These are phyloP conservation scores for Cladosporium oxysporum DNA, from an alignment of 2,329 filamentous ascomycete species.

Conservation along the genomic window DNA sequence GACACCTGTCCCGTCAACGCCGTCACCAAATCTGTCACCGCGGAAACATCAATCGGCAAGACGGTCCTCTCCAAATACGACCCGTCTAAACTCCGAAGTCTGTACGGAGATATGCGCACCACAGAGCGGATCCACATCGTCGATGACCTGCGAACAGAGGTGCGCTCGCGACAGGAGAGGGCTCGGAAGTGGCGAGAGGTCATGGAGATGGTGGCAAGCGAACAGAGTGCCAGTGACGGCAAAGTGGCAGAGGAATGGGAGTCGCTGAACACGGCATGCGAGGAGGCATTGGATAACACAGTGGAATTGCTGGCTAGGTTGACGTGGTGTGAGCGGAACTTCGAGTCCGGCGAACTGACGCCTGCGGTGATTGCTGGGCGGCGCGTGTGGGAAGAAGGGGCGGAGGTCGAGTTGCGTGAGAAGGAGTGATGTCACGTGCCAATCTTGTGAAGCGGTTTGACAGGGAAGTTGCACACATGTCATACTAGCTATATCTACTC, in stretches of 20 bases:
- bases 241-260: not conserved
- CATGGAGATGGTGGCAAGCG: not conserved
- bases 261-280: not conserved
- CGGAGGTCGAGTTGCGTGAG: not conserved
- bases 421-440: not conserved
- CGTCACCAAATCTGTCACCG: not conserved
- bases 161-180: not conserved
- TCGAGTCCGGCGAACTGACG: not conserved
- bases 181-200: not conserved
- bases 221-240: not conserved
- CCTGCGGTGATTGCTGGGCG: not conserved
- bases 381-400: not conserved
- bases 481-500: too few species aligned
- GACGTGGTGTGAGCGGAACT: constrained; percentile 4
- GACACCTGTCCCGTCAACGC: not conserved
- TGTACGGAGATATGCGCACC: not conserved
- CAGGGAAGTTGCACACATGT: too few species aligned
- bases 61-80: constrained; percentile 10
- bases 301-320: not conserved
- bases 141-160: constrained; percentile 1
- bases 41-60: not conserved
- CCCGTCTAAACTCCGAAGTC: not conserved
- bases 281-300: not conserved
- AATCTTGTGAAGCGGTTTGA: too few species aligned
- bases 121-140: not conserved